Base-by-base conservation (phyloP, 192 early-diverging fungal genomes). In the Jimgerdemannia flammicorona region DNA sequence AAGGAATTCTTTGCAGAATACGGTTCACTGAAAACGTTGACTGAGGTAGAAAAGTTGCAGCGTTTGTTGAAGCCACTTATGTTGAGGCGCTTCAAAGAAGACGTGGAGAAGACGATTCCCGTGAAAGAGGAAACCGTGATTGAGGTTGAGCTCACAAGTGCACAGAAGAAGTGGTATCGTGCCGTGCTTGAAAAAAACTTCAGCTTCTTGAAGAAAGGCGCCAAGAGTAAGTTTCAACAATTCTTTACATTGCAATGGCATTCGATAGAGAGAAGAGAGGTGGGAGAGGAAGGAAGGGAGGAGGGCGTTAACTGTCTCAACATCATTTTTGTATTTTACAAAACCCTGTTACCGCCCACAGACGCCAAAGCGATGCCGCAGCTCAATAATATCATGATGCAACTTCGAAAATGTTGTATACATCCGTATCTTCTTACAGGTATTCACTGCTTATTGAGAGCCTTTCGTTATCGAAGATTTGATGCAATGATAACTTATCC, bases 81-180 rank as follows among this genome's bases (percentile, higher is more conserved):
- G 93, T 79, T 96, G 59, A 85, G 94, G 49, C 88, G 94, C 7
- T 87, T 96, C 80, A 96, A 96, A 78, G 93, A 96, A 81, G 93
- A 96, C 81, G 94, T 96, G 4, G 94, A 96, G 79, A 93, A 92
- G 73, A 89, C 89, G 4, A 94, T 96, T 75, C 94, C 94, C 3
- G 89, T 94, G 72, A 96, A 96, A 75, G 94, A 95, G 80, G 94
- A 96, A 77, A 95, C 93, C n/a, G 90, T 96, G 40, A 89, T 96
- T 43, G 93, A 95, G 81, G 93, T 95, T 40, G 92, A 94, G 75
- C 77, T 96, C n/a, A 95, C 94, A 14, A 90, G 88, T 2, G 87
- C 90, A 40, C 94, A 96, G 71, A 94, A 95, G 79, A 91, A 93
- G 78, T 95, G 90, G 83, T 96, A 96, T 76, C 81, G 92, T 17